Evolutionary conservation across 2,329 filamentous ascomycete species (phyloP), one percentile per base, ranked within the genome.

Genomic region (Didymella exigua): DNA sequence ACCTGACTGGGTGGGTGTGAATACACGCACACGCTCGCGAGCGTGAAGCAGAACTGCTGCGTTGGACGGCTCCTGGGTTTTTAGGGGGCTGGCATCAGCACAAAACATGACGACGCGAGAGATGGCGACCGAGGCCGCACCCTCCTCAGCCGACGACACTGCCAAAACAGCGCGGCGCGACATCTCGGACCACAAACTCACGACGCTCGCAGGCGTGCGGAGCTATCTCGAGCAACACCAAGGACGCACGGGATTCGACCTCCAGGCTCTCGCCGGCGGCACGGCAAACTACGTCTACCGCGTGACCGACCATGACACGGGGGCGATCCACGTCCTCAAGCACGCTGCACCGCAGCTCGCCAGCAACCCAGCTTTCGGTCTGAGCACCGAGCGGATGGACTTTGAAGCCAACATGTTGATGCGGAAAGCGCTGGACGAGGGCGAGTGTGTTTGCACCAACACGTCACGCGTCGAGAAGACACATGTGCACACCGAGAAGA

Each of bases 201-300:
- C 16, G 19, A 27, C 4, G 0, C 2, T 18, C 6, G 8, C 42
- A 13, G 45, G 26, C n/a, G 23, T 37, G 3, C 21, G 18, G 7
- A 30, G 26, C 44, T 40, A 21, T 31, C 19, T 23, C 48, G 49
- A 31, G 7, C n/a, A 38, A 4, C 18, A 33, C 10, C n/a, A n/a
- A 2, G n/a, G 29, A 3, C 23, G 21, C n/a, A 16, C 9, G 4
- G 16, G 21, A 4, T 45, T 13, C 41, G 43, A 45, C 45, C 49
- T 13, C 24, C 16, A 31, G 7, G 3, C 9, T 7, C 64, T 76
- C 16, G 62, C 62, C 2, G 74, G 73, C 19, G 73, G 73, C 10
- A 71, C 64, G 5, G 71, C 71, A 18, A 76, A 76, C 46, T 73
- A 68, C 45, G 70, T 75, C 34, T 76, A 72, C 47, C 72, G 73